Percentiles rank a stretch among this genome's conserved stretches.
Conservation (phyloP, 1,284 basidiomycete genomes). For the Mycena citricolor region DNA sequence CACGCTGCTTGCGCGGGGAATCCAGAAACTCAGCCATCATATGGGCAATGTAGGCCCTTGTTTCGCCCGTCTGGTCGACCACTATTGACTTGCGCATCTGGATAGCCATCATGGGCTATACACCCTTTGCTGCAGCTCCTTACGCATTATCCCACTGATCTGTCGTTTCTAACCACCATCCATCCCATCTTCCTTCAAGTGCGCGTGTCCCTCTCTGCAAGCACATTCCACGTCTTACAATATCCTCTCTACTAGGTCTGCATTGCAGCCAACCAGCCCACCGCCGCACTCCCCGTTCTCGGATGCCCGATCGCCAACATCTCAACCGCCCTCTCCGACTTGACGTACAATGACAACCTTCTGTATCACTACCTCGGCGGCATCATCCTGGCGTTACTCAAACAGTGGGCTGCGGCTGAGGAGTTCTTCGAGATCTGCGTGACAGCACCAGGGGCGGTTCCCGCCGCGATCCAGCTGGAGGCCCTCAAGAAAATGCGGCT, state of each 20-base stretch:
- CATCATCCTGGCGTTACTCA: constrained; percentile 58
- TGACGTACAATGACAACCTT: constrained; percentile 74
- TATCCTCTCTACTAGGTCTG: constrained; percentile 35
- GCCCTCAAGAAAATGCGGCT: constrained; percentile 69
- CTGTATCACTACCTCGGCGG: constrained; percentile 78
- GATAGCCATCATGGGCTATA: constrained; percentile 46
- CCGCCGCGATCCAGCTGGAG: constrained; percentile 76
- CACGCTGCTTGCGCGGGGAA: constrained; percentile 49
- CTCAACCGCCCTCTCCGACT: constrained; percentile 50
- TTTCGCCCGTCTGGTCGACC: not conserved
- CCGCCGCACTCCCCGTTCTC: constrained; percentile 57
- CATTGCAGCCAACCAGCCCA: constrained; percentile 51
- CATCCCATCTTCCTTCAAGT: constrained; percentile 62
- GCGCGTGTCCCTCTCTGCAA: constrained; percentile 25
- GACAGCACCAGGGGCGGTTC: constrained; percentile 63
- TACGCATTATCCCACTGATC: constrained; percentile 55
- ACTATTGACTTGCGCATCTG: constrained; percentile 28
- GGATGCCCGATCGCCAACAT: constrained; percentile 58
- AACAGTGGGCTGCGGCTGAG: constrained; percentile 62
- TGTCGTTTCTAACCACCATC: constrained; percentile 63
- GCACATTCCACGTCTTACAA: constrained; percentile 12
- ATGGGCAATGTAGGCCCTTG: constrained; percentile 40
- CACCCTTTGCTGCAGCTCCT: constrained; percentile 58
- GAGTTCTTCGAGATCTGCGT: constrained; percentile 78
- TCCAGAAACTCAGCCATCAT: constrained; percentile 37